Evolutionary conservation across 371 early-diverging fungal genomes (phyloP), one percentile per base, ranked within the genome.

Genomic region (Parasitella parasitica): DNA sequence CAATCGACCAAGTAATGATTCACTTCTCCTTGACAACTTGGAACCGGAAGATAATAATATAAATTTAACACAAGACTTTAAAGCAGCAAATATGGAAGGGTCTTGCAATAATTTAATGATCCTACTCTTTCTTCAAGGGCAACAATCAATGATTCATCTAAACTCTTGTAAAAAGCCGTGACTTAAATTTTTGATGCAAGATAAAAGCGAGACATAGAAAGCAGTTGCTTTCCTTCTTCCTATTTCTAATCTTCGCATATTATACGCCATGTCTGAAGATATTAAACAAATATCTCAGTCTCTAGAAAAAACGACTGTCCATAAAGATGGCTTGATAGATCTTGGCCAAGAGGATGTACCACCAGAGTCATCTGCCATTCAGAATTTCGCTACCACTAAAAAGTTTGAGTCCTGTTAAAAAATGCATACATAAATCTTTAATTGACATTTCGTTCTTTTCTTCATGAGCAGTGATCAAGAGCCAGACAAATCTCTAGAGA

Each of bases 241-340:
- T 13, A n/a, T 39, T 55, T 41, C 27, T 6, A 32, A 32, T 26
- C 13, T 7, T 11, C 12, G 22, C 48, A 24, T 54, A 15, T 30
- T 34, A 4, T 15, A 32, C 27, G 51, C 13, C 36, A 62, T 62
- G 55, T 55, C 62, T 35, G 55, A 56, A 50, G 63, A 63, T 30
- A 30, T 51, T n/a, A 36, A 38, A 32, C 32, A 63, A 4, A 30
- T 56, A 20, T 26, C 51, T 12, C 37, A 63, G 32, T 50, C 50
- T 11, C 30, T 56, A n/a, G 36, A 59, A 51, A 20, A 51, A 20
- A 26, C 59, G 30, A 24, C 32, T 11, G 38, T 49, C 4, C 15
- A 22, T 22, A 39, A 56, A 50, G 39, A 20, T 6, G 22, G 15
- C 30, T 6, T 50, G 27, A 38, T 55, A 37, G 16, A 55, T 26